phyloP scores from a whole-genome alignment of 306 rosid genomes.

The Dalbergia cochinchinensis region DNA sequence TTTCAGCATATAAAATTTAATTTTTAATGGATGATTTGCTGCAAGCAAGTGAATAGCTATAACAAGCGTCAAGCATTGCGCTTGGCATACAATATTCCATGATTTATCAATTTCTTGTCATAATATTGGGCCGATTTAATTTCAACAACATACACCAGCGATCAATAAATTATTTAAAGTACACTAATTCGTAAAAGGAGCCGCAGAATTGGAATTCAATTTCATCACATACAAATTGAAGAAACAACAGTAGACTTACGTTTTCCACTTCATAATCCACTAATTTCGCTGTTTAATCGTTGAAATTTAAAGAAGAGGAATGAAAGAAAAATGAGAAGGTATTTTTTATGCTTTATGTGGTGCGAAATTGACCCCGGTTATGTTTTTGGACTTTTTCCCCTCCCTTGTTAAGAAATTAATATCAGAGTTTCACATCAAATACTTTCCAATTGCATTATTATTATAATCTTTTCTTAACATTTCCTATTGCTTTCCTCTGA shows the following conservation, averaged over 20 bases:
- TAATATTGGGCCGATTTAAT: neutral
- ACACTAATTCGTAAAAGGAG: too few species aligned
- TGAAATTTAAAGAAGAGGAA: neutral
- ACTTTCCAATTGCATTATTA: conserved; percentile 16
- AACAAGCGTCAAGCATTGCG: neutral
- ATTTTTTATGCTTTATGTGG: neutral
- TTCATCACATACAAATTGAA: neutral
- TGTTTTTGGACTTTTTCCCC: too few species aligned
- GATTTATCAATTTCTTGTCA: neutral
- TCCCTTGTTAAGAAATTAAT: neutral
- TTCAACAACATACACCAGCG: neutral
- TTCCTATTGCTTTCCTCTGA: conserved; percentile 14
- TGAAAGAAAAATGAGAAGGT: neutral
- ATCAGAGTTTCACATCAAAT: neutral
- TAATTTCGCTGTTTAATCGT: neutral
- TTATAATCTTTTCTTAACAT: neutral
- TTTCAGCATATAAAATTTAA: neutral
- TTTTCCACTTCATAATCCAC: neutral
- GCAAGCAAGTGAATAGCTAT: neutral
- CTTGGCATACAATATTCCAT: neutral
- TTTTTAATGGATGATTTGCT: neutral
- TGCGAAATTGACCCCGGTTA: neutral
- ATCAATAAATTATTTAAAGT: neutral
- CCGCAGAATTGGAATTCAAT: too few species aligned
- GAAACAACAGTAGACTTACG: neutral